These are phyloP conservation scores for Mesotaenium endlicherianum DNA, from an alignment of 139 green algal species.

Conservation along the genomic window DNA sequence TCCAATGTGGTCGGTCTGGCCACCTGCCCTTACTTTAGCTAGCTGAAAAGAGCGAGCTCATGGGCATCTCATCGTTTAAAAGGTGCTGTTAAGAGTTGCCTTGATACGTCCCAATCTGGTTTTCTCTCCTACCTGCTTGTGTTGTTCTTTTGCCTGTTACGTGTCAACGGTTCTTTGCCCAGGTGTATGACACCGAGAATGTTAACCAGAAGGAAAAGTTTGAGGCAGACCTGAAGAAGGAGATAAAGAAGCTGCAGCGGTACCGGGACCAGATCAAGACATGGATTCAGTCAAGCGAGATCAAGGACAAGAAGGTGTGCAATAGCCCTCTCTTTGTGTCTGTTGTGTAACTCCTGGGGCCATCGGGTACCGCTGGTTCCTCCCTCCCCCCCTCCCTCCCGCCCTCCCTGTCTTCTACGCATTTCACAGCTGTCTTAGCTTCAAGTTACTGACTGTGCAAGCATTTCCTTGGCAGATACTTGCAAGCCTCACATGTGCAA, in stretches of 20 bases:
- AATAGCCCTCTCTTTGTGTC: no score
- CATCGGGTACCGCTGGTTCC: no score
- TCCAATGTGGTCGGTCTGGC: no score
- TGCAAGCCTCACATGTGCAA: no score
- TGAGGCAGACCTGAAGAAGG: slow-evolving; percentile 96
- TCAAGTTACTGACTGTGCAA: no score
- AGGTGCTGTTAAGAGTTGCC: no score
- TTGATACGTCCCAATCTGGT: background rate
- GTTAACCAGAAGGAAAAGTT: slow-evolving; percentile 92
- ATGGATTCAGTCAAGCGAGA: slow-evolving; percentile 84
- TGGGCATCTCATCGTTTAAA: no score
- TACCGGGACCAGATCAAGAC: slow-evolving; percentile 96
- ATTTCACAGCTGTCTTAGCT: no score
- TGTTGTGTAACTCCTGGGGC: no score
- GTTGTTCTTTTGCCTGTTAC: background rate
- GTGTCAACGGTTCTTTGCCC: slow-evolving; percentile 17
- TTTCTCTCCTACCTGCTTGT: background rate
- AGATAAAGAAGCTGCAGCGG: slow-evolving; percentile 99
- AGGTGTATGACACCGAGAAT: slow-evolving; percentile 91
- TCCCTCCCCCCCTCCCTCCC: background rate
- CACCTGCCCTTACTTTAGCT: no score
- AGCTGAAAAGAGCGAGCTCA: no score
- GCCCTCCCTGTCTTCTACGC: background rate
- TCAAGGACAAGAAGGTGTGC: slow-evolving; percentile 91
- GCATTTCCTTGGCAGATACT: no score